Percentiles rank a stretch among this genome's conserved stretches.
phyloP scores from a whole-genome alignment of 2,329 filamentous ascomycete species.

The Cercospora zeae-maydis region DNA sequence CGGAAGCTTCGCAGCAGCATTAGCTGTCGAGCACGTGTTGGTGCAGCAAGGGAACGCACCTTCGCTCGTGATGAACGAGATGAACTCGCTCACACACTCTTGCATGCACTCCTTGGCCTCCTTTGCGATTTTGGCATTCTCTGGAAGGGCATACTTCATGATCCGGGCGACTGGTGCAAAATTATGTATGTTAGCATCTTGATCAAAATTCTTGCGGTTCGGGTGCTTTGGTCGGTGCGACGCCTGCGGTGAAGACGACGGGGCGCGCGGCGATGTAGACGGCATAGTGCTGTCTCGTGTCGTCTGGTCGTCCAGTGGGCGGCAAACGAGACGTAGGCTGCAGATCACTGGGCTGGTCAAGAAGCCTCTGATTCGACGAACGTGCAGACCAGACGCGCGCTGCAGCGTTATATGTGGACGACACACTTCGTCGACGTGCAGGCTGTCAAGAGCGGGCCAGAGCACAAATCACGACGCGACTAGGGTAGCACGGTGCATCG shows the following conservation, averaged over 20 bases:
- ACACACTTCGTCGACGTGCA: slow-evolving; percentile 31
- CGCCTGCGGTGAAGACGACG: slow-evolving; percentile 30
- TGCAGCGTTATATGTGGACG: slow-evolving; percentile 40
- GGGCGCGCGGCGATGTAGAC: slow-evolving; percentile 39
- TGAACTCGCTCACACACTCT: slow-evolving; percentile 99
- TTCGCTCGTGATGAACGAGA: slow-evolving; percentile 99
- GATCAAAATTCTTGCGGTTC: slow-evolving; percentile 42
- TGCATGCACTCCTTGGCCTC: slow-evolving; percentile 99
- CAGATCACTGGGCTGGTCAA: slow-evolving; percentile 35
- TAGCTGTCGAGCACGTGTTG: background rate
- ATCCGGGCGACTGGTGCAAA: slow-evolving; percentile 96
- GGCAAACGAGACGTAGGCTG: slow-evolving; percentile 32
- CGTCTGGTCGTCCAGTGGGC: slow-evolving; percentile 29
- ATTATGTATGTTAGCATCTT: slow-evolving; percentile 91
- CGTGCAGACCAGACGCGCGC: slow-evolving; percentile 48
- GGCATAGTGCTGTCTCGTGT: slow-evolving; percentile 41
- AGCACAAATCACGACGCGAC: slow-evolving; percentile 31
- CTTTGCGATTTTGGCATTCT: slow-evolving; percentile 94
- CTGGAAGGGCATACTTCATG: slow-evolving; percentile 96
- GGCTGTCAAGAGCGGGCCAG: slow-evolving; percentile 30
- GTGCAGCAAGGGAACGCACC: slow-evolving; percentile 55
- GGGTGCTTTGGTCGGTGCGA: slow-evolving; percentile 29
- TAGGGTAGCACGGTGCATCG: slow-evolving; percentile 26
- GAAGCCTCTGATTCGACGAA: slow-evolving; percentile 46
- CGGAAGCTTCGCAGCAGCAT: slow-evolving; percentile 64